phyloP scores from a whole-genome alignment of 2,329 filamentous ascomycete genomes.

The Blastomyces parvus region DNA sequence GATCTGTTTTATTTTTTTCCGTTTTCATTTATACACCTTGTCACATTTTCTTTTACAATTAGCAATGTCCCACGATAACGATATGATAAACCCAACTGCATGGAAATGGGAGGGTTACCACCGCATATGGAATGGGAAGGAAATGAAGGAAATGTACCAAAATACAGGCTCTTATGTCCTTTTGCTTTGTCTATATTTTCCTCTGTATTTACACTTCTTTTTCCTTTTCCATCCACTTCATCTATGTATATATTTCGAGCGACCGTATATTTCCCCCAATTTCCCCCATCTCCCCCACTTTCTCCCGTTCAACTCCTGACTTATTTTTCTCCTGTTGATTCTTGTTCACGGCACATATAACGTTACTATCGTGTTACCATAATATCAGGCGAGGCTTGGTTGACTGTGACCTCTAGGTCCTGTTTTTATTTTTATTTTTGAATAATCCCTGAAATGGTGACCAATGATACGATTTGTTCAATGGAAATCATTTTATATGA shows the following conservation, averaged over 20 bases:
- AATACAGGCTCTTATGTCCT: constrained; percentile 2
- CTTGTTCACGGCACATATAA: not conserved
- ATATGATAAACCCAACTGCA: constrained; percentile 5
- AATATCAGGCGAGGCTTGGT: not conserved
- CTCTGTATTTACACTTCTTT: not conserved
- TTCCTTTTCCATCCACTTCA: not conserved
- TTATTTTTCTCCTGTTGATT: not conserved
- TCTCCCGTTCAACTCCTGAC: not conserved
- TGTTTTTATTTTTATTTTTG: not conserved
- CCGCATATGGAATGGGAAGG: not conserved
- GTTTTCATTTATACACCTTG: not conserved
- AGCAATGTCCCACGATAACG: constrained; percentile 4
- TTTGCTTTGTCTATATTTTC: not conserved
- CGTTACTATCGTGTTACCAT: not conserved
- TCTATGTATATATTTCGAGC: not conserved
- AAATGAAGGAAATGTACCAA: constrained; percentile 2
- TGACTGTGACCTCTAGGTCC: not conserved
- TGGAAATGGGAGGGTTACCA: not conserved
- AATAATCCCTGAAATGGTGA: not conserved
- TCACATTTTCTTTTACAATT: constrained; percentile 4
- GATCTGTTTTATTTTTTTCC: not conserved
- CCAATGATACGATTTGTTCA: not conserved
- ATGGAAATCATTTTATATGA: not conserved
- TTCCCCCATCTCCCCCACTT: too few species aligned
- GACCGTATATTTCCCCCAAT: not conserved